A percentile compares a stretch with the other conserved stretches of the same genome.
These are phyloP conservation scores for Hysterium pulicare DNA, from an alignment of 2,329 filamentous ascomycete genomes.

Conservation along the genomic window DNA sequence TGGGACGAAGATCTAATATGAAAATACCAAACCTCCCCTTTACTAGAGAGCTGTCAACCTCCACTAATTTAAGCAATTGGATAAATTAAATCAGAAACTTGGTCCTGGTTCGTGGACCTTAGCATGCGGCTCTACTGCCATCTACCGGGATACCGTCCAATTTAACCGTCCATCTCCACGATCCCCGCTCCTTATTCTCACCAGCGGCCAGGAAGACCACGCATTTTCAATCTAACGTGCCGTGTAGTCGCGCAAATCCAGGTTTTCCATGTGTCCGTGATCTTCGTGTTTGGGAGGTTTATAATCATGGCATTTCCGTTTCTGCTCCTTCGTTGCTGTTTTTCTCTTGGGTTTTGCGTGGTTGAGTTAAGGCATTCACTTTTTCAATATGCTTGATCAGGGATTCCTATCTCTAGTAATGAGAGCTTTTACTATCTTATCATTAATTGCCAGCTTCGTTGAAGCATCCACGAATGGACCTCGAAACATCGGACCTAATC, in stretches of 20 bases:
- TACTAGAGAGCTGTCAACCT: too few relatives aligned
- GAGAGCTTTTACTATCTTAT: background rate
- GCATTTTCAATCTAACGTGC: background rate
- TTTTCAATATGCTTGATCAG: background rate
- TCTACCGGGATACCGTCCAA: background rate
- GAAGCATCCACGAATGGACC: background rate
- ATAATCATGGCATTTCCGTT: background rate
- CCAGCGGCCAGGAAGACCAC: constrained; percentile 17
- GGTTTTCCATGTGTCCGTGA: too few relatives aligned
- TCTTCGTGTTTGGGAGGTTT: too few relatives aligned
- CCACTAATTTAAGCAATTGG: background rate
- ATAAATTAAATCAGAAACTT: background rate
- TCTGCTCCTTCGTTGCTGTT: background rate
- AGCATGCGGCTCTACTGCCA: background rate
- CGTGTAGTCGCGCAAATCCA: too few relatives aligned
- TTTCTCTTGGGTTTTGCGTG: too few relatives aligned
- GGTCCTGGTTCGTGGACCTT: constrained; percentile 1
- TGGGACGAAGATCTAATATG: too few relatives aligned
- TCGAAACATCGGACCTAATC: constrained; percentile 17
- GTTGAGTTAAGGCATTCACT: background rate
- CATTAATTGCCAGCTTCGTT: background rate
- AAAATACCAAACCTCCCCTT: too few relatives aligned
- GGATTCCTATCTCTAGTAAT: background rate
- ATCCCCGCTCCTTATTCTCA: constrained; percentile 19
- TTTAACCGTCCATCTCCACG: background rate